Percentiles rank a stretch among this genome's conserved stretches.
These are phyloP conservation scores for Penicillium janthinellum DNA, from an alignment of 2,329 filamentous ascomycete species.

Conservation along the genomic window DNA sequence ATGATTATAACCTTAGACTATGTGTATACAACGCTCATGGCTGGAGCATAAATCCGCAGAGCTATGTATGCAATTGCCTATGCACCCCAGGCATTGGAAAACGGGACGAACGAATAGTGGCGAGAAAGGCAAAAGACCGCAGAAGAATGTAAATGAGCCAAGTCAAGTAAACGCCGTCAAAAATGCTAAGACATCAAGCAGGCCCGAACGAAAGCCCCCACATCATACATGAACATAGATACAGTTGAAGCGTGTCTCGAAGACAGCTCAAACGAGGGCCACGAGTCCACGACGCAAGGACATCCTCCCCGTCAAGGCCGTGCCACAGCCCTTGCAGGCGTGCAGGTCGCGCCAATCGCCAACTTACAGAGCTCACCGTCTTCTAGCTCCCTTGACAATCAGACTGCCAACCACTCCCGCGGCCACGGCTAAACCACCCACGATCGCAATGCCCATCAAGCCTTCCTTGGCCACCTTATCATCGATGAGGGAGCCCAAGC, in stretches of 20 bases:
- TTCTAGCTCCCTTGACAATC: slow-evolving; percentile 73
- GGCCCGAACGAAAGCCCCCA: slow-evolving; percentile 11
- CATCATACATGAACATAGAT: slow-evolving; percentile 9
- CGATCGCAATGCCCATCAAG: slow-evolving; percentile 88
- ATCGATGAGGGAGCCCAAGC: slow-evolving; percentile 84
- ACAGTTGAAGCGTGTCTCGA: slow-evolving; percentile 5
- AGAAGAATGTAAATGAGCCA: slow-evolving; percentile 7
- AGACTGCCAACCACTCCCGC: slow-evolving; percentile 92
- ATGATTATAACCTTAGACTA: background rate
- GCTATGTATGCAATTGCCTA: background rate
- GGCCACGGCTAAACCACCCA: slow-evolving; percentile 88
- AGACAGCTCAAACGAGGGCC: background rate
- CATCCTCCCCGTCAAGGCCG: slow-evolving; percentile 4
- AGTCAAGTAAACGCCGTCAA: slow-evolving; percentile 17
- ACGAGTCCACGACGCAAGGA: slow-evolving; percentile 19
- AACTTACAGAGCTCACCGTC: slow-evolving; percentile 46
- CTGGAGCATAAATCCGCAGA: background rate
- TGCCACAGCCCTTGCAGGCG: slow-evolving; percentile 24
- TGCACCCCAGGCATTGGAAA: background rate
- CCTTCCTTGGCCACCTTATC: slow-evolving; percentile 96
- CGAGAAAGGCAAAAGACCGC: background rate
- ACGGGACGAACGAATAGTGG: background rate
- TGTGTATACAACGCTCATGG: background rate
- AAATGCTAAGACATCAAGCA: slow-evolving; percentile 16
- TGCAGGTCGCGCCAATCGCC: slow-evolving; percentile 19